These are phyloP conservation scores for Oryza longistaminata DNA, from an alignment of 176 grass and related monocot genomes.

Conservation along the genomic window DNA sequence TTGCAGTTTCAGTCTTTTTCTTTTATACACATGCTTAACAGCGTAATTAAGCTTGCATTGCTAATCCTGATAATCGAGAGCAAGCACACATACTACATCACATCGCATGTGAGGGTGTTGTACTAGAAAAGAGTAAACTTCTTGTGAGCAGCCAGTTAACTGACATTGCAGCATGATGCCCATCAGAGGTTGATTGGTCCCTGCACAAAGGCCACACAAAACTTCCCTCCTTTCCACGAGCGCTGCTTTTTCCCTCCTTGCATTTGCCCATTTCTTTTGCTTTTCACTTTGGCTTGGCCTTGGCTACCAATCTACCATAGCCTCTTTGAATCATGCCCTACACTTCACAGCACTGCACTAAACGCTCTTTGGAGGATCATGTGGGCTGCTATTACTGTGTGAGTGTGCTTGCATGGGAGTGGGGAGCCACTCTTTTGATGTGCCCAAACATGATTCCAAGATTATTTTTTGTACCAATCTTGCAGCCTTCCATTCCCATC, in stretches of 20 bases:
- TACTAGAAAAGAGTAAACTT: constrained; percentile 12
- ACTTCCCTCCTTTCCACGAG: constrained; percentile 50
- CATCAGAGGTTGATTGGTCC: constrained; percentile 33
- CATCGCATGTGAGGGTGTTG: not conserved
- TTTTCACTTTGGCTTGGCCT: constrained; percentile 28
- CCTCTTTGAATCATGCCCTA: constrained; percentile 34
- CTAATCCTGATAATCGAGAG: constrained; percentile 24
- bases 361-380: constrained; percentile 51
- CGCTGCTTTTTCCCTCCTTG: constrained; percentile 23
- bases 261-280: constrained; percentile 15
- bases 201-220: constrained; percentile 37
- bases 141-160: constrained; percentile 18
- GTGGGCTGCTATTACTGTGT: constrained; percentile 12
- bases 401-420: constrained; percentile 40
- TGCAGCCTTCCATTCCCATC: constrained; percentile 54
- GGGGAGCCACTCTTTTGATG: constrained; percentile 48
- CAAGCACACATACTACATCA: not conserved
- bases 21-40: not conserved
- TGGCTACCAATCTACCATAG: not conserved
- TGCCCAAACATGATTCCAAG: constrained; percentile 57
- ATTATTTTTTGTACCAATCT: constrained; percentile 72
- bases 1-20: not conserved
- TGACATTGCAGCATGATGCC: constrained; percentile 44
- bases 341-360: not conserved
- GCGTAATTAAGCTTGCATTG: not conserved